Evolutionary conservation across 352 stramenopile genomes (phyloP).

Genomic region (Peronosclerospora sorghi): DNA sequence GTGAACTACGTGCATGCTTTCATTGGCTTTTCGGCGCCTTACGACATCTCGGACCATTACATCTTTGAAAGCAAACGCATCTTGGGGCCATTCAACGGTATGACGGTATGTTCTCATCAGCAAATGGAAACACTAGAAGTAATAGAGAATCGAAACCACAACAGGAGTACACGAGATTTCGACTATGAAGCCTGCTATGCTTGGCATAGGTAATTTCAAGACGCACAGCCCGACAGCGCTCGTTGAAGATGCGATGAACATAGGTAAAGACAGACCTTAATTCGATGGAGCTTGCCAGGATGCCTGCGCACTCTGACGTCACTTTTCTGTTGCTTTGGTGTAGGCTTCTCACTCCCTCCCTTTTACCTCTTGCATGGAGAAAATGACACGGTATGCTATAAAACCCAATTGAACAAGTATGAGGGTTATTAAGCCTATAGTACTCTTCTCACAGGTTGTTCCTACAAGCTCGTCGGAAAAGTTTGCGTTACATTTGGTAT

Average conservation of each 20-base stretch:
- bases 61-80: conserved; percentile 47
- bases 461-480: conserved; percentile 48
- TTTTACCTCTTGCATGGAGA: conserved; percentile 52
- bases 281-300: not conserved
- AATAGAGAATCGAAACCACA: not conserved
- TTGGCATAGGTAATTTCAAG: conserved; percentile 45
- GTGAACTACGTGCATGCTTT: conserved; percentile 34
- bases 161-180: conserved; percentile 64
- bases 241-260: conserved; percentile 13
- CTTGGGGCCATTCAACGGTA: conserved; percentile 40
- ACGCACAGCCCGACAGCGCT: conserved; percentile 38
- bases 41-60: conserved; percentile 73
- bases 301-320: not conserved
- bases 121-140: too few relatives aligned
- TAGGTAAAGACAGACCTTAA: conserved; percentile 7
- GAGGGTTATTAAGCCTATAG: not conserved
- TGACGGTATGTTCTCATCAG: not conserved
- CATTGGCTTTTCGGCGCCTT: conserved; percentile 52
- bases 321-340: not conserved
- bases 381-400: conserved; percentile 27
- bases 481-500: conserved; percentile 36
- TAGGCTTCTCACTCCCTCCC: conserved; percentile 29
- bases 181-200: conserved; percentile 66
- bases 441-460: conserved; percentile 26
- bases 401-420: not conserved